Percentiles rank a stretch among this genome's conserved stretches.
Conservation (phyloP, 352 stramenopile genomes). For the Phytopythium litorale region DNA sequence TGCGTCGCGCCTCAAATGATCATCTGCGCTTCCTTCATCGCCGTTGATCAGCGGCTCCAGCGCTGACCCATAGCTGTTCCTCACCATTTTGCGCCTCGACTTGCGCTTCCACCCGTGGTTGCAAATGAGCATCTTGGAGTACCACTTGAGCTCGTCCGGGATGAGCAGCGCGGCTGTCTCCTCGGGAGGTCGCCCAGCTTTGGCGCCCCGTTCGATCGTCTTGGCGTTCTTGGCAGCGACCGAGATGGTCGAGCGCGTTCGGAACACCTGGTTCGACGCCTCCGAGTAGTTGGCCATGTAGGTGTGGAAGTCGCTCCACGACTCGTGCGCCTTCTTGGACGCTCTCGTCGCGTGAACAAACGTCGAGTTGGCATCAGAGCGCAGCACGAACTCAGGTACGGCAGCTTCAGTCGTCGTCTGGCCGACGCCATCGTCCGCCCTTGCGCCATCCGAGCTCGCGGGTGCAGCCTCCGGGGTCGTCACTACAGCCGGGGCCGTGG, state of each 20-base stretch:
- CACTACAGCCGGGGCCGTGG: background rate
- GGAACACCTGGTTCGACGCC: slow-evolving; percentile 62
- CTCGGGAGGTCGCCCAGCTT: slow-evolving; percentile 24
- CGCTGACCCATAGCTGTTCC: background rate
- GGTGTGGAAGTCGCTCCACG: slow-evolving; percentile 60
- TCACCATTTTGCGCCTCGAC: slow-evolving; percentile 35
- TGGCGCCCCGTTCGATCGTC: slow-evolving; percentile 25
- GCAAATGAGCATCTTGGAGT: slow-evolving; percentile 76
- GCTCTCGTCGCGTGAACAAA: slow-evolving; percentile 25
- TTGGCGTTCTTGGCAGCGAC: slow-evolving; percentile 58
- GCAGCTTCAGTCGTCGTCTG: background rate
- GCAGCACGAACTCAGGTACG: background rate
- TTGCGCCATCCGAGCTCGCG: too few species aligned
- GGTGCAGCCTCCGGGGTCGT: background rate
- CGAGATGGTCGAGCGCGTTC: slow-evolving; percentile 69
- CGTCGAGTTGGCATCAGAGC: background rate
- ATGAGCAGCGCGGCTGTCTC: slow-evolving; percentile 34
- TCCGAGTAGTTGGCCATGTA: slow-evolving; percentile 52
- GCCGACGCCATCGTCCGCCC: background rate
- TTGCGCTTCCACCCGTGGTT: slow-evolving; percentile 73
- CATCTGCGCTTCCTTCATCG: background rate
- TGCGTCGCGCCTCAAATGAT: background rate
- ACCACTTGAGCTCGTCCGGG: slow-evolving; percentile 58
- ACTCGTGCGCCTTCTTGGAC: slow-evolving; percentile 39
- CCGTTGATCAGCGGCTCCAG: background rate